Evolutionary conservation across 1,284 basidiomycete genomes (phyloP).

Genomic region (Paramarasmius palmivorus): DNA sequence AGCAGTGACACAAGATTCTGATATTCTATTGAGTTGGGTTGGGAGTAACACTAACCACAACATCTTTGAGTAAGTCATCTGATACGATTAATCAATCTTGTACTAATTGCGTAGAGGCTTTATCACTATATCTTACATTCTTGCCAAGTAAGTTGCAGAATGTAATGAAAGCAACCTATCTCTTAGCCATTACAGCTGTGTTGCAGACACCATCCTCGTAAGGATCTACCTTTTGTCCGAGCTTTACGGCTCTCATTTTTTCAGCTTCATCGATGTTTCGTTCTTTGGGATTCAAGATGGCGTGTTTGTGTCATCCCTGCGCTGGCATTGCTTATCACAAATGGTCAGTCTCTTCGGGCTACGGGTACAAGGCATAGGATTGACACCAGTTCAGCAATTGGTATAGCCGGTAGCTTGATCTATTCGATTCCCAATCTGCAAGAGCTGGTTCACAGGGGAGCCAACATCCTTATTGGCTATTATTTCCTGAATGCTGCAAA

Average conservation of each 20-base stretch:
- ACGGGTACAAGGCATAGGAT: background rate
- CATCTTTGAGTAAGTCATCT: too few species aligned
- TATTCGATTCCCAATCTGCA: too few species aligned
- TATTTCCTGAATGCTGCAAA: background rate
- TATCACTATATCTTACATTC: too few species aligned
- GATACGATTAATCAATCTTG: too few species aligned
- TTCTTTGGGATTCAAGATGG: background rate
- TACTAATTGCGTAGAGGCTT: too few species aligned
- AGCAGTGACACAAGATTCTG: constrained; percentile 1
- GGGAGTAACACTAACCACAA: too few species aligned
- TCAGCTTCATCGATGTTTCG: too few species aligned
- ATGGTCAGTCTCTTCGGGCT: background rate
- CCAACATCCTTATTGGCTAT: background rate
- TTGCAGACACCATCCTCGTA: constrained; percentile 5
- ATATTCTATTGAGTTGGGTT: too few species aligned
- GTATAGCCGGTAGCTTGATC: background rate
- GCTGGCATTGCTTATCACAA: background rate
- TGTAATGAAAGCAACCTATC: too few species aligned
- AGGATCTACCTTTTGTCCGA: background rate
- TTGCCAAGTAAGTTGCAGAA: too few species aligned
- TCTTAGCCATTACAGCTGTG: background rate
- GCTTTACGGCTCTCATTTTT: too few species aligned
- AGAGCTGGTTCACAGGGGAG: background rate
- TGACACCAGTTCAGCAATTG: background rate
- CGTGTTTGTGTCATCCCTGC: background rate